Evolutionary conservation across 169 alveolate species (phyloP).

Genomic region (Plasmodium inui): DNA sequence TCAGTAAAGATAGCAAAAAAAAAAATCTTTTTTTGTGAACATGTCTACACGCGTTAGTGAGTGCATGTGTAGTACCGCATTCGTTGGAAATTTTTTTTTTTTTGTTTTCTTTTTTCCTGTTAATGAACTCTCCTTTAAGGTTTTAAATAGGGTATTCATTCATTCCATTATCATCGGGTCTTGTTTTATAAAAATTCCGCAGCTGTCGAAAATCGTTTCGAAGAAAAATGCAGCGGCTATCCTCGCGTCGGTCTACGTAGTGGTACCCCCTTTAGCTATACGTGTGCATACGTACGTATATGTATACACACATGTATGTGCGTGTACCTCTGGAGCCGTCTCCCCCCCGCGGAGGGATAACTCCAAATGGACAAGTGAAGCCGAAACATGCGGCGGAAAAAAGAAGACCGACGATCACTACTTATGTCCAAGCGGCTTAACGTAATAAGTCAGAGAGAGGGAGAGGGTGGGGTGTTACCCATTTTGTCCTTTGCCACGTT

Average conservation of each 20-base stretch:
- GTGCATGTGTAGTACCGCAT: background rate
- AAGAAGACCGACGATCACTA: no score
- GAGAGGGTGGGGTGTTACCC: background rate
- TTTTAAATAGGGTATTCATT: slow-evolving; percentile 21
- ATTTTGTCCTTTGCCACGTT: background rate
- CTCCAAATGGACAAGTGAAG: background rate
- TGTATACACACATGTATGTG: background rate
- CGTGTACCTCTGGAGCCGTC: background rate
- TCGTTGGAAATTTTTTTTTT: background rate
- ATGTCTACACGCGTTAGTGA: background rate
- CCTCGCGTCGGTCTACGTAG: slow-evolving; percentile 28
- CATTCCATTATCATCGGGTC: slow-evolving; percentile 25
- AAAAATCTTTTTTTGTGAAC: background rate
- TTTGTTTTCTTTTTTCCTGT: background rate
- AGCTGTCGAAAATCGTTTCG: slow-evolving; percentile 21
- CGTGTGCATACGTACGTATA: background rate
- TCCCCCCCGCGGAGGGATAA: background rate
- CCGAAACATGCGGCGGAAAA: no score
- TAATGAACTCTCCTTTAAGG: background rate
- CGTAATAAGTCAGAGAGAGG: background rate
- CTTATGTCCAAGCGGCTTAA: no score
- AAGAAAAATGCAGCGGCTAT: slow-evolving; percentile 28
- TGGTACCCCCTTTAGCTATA: background rate
- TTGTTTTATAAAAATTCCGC: slow-evolving; percentile 42
- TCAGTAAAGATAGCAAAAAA: slow-evolving; percentile 22